Evolutionary conservation across 306 rosid species (phyloP).

Genomic region (apple (Malus domestica)): ASM211411v1 NC_041799.1:5074001-5074500

Average conservation of each 20-base stretch:
- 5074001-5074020: conserved; percentile 28
- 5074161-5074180: conserved; percentile 27
- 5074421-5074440: background rate
- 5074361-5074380: background rate
- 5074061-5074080: background rate
- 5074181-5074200: conserved; percentile 29
- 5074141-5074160: conserved; percentile 22
- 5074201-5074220: conserved; percentile 8
- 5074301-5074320: background rate
- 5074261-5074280: background rate
- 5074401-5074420: too few species aligned
- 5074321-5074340: background rate
- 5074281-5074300: background rate
- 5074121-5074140: conserved; percentile 26
- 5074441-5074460: background rate
- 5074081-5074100: background rate
- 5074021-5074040: conserved; percentile 14
- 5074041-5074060: background rate
- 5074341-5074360: background rate
- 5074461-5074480: too few species aligned
- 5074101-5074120: background rate
- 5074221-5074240: background rate
- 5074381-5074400: background rate
- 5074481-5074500: too few species aligned
- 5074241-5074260: background rate